A percentile compares a stretch with the other conserved stretches of the same genome.
phyloP scores from a whole-genome alignment of 495 filamentous ascomycete genomes.

The Trichoderma gamsii region DNA sequence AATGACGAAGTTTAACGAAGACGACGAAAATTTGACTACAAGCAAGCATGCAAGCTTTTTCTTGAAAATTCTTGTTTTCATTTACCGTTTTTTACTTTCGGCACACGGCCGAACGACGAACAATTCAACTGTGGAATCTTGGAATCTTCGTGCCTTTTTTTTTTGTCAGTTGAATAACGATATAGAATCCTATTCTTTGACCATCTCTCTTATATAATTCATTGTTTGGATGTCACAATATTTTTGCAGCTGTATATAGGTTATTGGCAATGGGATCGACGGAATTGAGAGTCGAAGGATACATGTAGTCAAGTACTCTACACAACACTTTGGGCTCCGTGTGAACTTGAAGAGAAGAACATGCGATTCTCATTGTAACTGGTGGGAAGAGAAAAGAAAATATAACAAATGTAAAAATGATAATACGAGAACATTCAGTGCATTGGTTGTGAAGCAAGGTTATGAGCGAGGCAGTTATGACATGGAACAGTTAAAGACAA shows the following conservation, averaged over 20 bases:
- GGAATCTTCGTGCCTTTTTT: neutral
- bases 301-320: neutral
- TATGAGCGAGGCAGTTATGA: no score
- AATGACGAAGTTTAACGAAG: neutral
- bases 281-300: neutral
- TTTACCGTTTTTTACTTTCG: neutral
- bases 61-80: neutral
- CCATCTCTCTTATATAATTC: neutral
- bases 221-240: neutral
- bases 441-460: no score
- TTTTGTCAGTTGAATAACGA: neutral
- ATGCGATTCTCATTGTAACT: neutral
- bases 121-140: neutral
- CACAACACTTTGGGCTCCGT: neutral
- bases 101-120: neutral
- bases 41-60: neutral
- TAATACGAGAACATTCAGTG: neutral
- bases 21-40: neutral
- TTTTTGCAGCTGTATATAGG: neutral
- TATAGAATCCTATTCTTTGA: neutral
- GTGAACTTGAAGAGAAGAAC: neutral
- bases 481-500: no score
- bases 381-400: neutral
- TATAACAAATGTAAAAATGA: neutral
- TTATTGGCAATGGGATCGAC: neutral